Evolutionary conservation across 257 asterid genomes (phyloP).

Genomic region (Solanum tarijense): DNA sequence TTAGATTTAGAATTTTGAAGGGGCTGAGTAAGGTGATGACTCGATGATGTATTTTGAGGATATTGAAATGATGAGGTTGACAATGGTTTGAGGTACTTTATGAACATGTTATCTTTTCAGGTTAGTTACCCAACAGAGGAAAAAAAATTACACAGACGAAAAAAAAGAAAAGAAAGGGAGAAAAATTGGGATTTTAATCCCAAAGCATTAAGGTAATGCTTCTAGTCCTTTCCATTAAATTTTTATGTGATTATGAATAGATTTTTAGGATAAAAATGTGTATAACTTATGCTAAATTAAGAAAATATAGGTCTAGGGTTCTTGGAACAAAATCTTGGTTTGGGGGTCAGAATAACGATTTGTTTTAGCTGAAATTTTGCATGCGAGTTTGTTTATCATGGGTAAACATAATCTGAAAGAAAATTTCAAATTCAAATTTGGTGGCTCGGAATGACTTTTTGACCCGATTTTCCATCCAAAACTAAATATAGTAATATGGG

Average conservation of each 20-base stretch:
- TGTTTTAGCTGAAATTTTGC: neutral
- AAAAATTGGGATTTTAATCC: neutral
- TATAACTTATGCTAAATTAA: neutral
- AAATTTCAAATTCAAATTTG: neutral
- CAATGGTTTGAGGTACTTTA: neutral
- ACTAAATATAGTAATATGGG: neutral
- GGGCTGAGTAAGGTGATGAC: neutral
- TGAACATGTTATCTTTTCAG: neutral
- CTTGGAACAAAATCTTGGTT: neutral
- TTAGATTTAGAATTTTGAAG: neutral
- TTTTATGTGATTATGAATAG: neutral
- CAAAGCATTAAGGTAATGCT: neutral
- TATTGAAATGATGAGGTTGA: neutral
- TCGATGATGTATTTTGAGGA: neutral
- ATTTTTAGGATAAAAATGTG: neutral
- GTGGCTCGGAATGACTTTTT: neutral
- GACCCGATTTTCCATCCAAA: neutral
- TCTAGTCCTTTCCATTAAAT: neutral
- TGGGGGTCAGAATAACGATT: neutral
- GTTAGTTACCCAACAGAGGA: neutral
- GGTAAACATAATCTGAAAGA: neutral
- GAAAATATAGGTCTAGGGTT: neutral
- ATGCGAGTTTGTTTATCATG: neutral
- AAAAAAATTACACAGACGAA: no score
- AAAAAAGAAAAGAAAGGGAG: no score